Percentiles rank a stretch among this genome's conserved stretches.
phyloP scores from a whole-genome alignment of 306 rosid species.

The Boehmeria nivea region DNA sequence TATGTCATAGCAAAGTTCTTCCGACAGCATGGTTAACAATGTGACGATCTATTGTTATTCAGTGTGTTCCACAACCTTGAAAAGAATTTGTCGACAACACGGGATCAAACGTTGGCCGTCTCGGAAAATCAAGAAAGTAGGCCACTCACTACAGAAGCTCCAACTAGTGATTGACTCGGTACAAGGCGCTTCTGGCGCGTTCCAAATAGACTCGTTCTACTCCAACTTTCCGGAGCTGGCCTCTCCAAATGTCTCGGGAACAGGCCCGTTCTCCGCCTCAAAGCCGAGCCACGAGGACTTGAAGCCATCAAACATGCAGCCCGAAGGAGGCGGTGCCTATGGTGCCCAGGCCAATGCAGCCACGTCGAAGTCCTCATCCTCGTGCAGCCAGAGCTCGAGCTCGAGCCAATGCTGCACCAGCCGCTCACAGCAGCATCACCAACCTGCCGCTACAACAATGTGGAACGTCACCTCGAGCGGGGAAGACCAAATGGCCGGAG shows the following conservation, averaged over 20 bases:
- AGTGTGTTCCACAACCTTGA: conserved; percentile 95
- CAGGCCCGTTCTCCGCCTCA: conserved; percentile 39
- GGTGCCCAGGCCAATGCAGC: conserved; percentile 45
- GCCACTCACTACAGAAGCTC: conserved; percentile 90
- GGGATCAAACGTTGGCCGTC: conserved; percentile 99
- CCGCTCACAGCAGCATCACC: conserved; percentile 39
- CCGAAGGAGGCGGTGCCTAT: conserved; percentile 34
- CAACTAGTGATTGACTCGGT: conserved; percentile 88
- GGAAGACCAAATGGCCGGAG: conserved; percentile 36
- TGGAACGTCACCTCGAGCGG: conserved; percentile 12
- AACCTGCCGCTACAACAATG: conserved; percentile 6
- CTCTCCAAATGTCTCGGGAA: conserved; percentile 57
- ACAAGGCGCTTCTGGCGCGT: conserved; percentile 78
- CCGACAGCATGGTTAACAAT: neutral
- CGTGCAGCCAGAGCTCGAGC: conserved; percentile 61
- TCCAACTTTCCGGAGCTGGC: conserved; percentile 69
- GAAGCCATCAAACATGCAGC: conserved; percentile 33
- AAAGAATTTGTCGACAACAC: conserved; percentile 90
- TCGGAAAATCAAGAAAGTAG: conserved; percentile 90
- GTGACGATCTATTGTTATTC: conserved; percentile 10
- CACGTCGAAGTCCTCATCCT: conserved; percentile 62
- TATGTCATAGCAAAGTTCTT: neutral
- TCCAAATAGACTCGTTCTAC: conserved; percentile 78
- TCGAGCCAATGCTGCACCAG: conserved; percentile 82
- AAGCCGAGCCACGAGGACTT: conserved; percentile 41